Evolutionary conservation across 768 basidiomycete genomes (phyloP), one percentile per base, ranked within the genome.

Genomic region (Kwoniella shandongensis): DNA sequence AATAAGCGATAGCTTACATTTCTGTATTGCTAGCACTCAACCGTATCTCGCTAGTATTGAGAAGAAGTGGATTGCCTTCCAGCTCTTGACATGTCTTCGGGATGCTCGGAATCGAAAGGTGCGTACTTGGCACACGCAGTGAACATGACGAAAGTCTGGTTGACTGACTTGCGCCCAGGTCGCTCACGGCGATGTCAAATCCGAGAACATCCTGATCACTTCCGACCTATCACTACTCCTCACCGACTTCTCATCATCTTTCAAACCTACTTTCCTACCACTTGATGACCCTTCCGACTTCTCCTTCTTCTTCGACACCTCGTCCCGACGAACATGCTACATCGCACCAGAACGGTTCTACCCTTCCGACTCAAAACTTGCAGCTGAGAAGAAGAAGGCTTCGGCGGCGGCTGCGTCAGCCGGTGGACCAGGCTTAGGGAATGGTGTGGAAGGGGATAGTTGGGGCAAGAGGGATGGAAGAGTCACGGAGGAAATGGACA

Each of bases 11-110:
- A 36, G 26, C 51, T 40, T 4, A 15, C 36, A 22, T 7, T 10
- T 12, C 42, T 10, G 8, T 44, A n/a, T 11, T 36, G 41, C 1
- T 66, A 99, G 96, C 72, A 98, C 93, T 2, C 89, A 94, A 32
- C 96, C 96, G 3, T 99, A 98, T 78, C 81, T 99, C 38, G 87
- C 85, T 60, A 76, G 81, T 59, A 82, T 98, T 22, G 96, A 99
- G 80, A 98, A 98, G 83, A 91, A 90, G 73, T 99, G 94, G 96
- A 91, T 98, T 57, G 86, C 88, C 0, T 99, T 91, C 70, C 96
- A 98, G 75, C 80, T 98, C 1, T 80, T 98, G 59, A 86, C 84
- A 25, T 90, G 87, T 2, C 81, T 99, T 39, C 83, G 88, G 22
- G 89, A 90, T 65, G 85, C 89, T 0, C 83, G 90, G 23, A 84